phyloP scores from a whole-genome alignment of 345 rosid genomes.

The Lumnitzera littorea region DNA sequence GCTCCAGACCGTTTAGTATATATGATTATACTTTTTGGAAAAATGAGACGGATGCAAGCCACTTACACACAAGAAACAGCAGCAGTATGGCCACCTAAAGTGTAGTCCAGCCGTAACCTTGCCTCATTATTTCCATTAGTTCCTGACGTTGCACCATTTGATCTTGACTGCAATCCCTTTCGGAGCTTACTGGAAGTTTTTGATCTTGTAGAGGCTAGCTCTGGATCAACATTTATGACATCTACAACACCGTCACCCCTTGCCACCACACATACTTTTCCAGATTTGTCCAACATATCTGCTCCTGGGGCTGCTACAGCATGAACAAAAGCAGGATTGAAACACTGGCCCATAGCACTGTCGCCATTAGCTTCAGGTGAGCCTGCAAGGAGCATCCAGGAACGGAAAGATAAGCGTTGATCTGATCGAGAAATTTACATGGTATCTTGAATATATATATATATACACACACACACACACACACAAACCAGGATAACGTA shows the following conservation, averaged over 20 bases:
- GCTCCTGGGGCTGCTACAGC: constrained; percentile 67
- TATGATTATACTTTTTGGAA: not conserved
- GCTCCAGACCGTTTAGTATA: not conserved
- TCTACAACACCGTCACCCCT: constrained; percentile 78
- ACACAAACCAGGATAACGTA: not conserved
- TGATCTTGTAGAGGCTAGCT: constrained; percentile 33
- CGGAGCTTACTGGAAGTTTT: constrained; percentile 29
- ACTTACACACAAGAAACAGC: constrained; percentile 72
- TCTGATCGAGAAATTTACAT: not conserved
- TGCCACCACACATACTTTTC: constrained; percentile 61
- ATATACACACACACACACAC: no score
- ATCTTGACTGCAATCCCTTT: constrained; percentile 50
- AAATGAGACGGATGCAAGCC: not conserved
- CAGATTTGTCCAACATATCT: constrained; percentile 64
- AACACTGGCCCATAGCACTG: constrained; percentile 43
- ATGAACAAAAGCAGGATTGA: constrained; percentile 91
- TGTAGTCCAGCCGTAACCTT: constrained; percentile 69
- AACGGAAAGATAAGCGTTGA: not conserved
- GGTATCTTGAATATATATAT: not conserved
- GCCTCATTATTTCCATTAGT: constrained; percentile 15
- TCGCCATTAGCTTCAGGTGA: constrained; percentile 26
- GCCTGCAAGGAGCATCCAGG: constrained; percentile 28
- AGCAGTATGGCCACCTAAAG: constrained; percentile 73
- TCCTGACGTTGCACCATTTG: constrained; percentile 20
- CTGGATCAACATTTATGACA: constrained; percentile 62